Base-by-base conservation (phyloP, 2,329 filamentous ascomycete genomes). In the Albifimbria verrucaria region DNA sequence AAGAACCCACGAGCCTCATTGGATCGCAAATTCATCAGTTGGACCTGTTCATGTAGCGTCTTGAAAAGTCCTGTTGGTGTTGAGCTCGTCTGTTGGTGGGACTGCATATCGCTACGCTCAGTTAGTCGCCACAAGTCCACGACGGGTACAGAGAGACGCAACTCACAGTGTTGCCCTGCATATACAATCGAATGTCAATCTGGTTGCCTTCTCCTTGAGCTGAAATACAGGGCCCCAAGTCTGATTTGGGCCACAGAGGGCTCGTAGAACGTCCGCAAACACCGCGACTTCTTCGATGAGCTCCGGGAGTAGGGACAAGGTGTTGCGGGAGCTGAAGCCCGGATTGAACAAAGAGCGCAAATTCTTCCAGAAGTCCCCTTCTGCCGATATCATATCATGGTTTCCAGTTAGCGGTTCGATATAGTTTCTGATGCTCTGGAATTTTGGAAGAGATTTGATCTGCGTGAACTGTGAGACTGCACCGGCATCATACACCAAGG, bases 111-210 rank as follows among this genome's bases (percentile, higher is more conserved):
- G 26, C 26, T 9, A 2, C 25, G 11, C 24, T 55, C 9, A 49
- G 42, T 10, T 50, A 26, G 9, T 20, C 15, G 20, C 18, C 23
- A 46, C 18, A 15, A 3, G 23, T 47, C 15, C 15, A 15, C 26
- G 26, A 7, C 26, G n/a, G n/a, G n/a, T n/a, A 32, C 26, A 9
- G 26, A 32, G n/a, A n/a, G n/a, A n/a, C n/a, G n/a, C 6, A 24
- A 49, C 55, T 50, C 52, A 72, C 64, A 74, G 55, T 3, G 68
- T 62, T 15, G 69, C 65, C n/a, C 68, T 63, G 17, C 61, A 60
- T 45, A 74, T 76, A 24, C 75, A 62, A 46, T 76, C 73, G 9
- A 75, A 68, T 0, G 73, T 70, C 17, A 76, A 56, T 49, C 71
- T 69, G 6, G 65, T 70, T 2, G 71, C 66, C 18, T 62, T 65